A percentile compares a stretch with the other conserved stretches of the same genome.
Evolutionary conservation across 169 alveolate genomes (phyloP).

Genomic region (Babesia bovis): DNA sequence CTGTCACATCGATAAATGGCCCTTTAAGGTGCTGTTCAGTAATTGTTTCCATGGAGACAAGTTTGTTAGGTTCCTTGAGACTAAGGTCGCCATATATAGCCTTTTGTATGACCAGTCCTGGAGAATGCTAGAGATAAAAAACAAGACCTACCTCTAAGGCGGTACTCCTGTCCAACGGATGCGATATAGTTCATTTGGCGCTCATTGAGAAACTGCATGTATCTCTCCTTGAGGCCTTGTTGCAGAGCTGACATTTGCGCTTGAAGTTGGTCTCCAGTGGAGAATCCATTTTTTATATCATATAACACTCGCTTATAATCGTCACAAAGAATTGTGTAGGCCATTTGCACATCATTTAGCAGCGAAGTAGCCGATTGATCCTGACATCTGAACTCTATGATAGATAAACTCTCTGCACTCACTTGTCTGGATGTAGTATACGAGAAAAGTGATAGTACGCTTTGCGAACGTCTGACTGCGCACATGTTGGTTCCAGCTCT

Average conservation of each 20-base stretch:
- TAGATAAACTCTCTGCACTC: neutral
- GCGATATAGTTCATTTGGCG: conserved; percentile 24
- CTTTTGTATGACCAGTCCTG: conserved; percentile 62
- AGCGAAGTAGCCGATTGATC: neutral
- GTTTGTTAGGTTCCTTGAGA: conserved; percentile 42
- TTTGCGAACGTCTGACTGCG: conserved; percentile 70
- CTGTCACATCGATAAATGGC: conserved; percentile 66
- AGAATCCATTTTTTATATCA: conserved; percentile 48
- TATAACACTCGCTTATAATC: conserved; percentile 58
- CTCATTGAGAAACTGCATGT: conserved; percentile 35
- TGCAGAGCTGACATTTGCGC: conserved; percentile 10
- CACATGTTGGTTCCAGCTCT: conserved; percentile 56
- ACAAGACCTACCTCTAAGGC: conserved; percentile 22
- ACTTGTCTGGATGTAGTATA: conserved; percentile 92
- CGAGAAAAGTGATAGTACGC: conserved; percentile 86
- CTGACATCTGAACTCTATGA: neutral
- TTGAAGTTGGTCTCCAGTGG: neutral
- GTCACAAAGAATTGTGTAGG: conserved; percentile 58
- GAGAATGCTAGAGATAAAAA: neutral
- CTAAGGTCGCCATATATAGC: conserved; percentile 64
- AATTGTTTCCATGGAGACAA: conserved; percentile 47
- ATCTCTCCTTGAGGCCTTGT: conserved; percentile 34
- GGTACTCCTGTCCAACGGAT: conserved; percentile 30
- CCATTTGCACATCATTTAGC: conserved; percentile 24
- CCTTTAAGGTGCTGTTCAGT: conserved; percentile 38